Evolutionary conservation across 148 eudicot species (phyloP).

Genomic region (Rhododendron simsii): DNA sequence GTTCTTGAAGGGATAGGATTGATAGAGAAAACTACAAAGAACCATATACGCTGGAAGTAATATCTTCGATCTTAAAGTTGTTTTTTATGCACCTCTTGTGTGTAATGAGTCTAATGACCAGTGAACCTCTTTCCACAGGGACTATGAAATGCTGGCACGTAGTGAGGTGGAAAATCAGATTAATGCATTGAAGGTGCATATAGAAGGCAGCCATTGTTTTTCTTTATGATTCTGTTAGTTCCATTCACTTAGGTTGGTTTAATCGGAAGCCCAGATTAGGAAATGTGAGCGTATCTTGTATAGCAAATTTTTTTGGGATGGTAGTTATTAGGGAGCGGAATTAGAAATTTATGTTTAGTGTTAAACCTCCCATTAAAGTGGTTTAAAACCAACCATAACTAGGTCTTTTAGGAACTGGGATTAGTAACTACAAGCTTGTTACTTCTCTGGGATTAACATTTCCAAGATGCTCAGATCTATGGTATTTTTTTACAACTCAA

Average conservation of each 20-base stretch:
- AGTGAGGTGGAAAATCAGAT: conserved; percentile 15
- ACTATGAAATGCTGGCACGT: conserved; percentile 9
- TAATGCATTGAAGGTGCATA: conserved; percentile 29
- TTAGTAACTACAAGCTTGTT: neutral
- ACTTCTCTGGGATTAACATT: neutral
- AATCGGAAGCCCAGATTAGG: neutral
- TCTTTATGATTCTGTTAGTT: neutral
- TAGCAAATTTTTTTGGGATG: neutral
- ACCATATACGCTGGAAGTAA: conserved; percentile 46
- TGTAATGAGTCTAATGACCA: neutral
- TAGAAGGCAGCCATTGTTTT: neutral
- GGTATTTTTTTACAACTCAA: neutral
- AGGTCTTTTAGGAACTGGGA: neutral
- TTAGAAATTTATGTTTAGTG: neutral
- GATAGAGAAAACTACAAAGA: conserved; percentile 40
- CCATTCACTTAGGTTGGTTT: neutral
- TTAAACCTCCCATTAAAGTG: neutral
- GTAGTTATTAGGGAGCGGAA: neutral
- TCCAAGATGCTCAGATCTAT: neutral
- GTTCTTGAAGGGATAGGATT: conserved; percentile 52
- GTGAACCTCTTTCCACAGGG: conserved; percentile 24
- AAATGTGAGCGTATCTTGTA: neutral
- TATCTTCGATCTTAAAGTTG: neutral
- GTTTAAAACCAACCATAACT: conserved; percentile 1
- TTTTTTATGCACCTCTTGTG: neutral